Evolutionary conservation across 1,284 basidiomycete species (phyloP).

Genomic region (Melanopsichium pennsylvanicum): DNA sequence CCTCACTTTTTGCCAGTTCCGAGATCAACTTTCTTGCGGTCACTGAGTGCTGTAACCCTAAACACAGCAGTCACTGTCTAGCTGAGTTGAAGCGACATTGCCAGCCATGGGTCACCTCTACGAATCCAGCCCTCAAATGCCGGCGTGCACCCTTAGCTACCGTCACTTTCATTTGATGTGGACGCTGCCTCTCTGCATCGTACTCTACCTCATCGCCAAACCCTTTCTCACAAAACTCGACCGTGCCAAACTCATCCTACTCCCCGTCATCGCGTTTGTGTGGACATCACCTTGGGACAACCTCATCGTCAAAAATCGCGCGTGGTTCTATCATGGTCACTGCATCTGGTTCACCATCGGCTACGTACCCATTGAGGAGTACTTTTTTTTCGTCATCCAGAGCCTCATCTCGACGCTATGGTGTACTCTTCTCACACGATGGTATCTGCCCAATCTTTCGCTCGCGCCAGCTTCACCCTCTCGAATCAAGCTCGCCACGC

Average conservation of each 20-base stretch:
- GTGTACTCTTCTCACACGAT: slow-evolving; percentile 53
- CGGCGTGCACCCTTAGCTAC: slow-evolving; percentile 54
- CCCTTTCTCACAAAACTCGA: slow-evolving; percentile 57
- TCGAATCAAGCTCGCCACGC: not conserved
- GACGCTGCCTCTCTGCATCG: slow-evolving; percentile 48
- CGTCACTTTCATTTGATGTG: slow-evolving; percentile 52
- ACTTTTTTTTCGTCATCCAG: slow-evolving; percentile 62
- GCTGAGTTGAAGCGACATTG: not conserved
- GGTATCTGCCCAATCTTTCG: slow-evolving; percentile 47
- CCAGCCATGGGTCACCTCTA: slow-evolving; percentile 9
- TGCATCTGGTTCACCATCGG: slow-evolving; percentile 58
- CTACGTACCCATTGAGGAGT: slow-evolving; percentile 58
- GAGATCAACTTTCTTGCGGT: too few species aligned
- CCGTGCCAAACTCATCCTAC: slow-evolving; percentile 50
- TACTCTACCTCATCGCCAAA: slow-evolving; percentile 40
- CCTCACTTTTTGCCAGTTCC: too few species aligned
- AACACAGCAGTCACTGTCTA: not conserved
- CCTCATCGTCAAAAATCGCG: slow-evolving; percentile 51
- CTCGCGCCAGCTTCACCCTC: slow-evolving; percentile 5
- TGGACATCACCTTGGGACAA: slow-evolving; percentile 63
- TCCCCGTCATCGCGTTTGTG: slow-evolving; percentile 56
- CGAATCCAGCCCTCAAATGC: slow-evolving; percentile 26
- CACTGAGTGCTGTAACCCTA: too few species aligned
- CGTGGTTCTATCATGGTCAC: slow-evolving; percentile 55
- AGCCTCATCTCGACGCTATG: slow-evolving; percentile 57